phyloP scores from a whole-genome alignment of 2,329 filamentous ascomycete species.

The Aspergillus sp. region DNA sequence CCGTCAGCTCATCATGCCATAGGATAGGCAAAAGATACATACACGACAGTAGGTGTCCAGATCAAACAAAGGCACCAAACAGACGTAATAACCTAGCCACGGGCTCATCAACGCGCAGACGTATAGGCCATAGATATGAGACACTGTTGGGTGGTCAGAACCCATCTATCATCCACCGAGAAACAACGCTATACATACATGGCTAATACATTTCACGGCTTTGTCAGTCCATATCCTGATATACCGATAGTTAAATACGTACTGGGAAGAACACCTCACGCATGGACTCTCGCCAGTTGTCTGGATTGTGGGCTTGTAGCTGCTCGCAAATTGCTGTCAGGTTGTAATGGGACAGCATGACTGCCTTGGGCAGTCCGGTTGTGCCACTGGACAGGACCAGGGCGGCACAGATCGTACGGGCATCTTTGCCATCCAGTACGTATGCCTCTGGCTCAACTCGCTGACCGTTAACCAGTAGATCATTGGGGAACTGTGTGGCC shows the following conservation, averaged over 20 bases:
- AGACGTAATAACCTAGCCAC: neutral
- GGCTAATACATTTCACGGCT: neutral
- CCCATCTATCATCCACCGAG: neutral
- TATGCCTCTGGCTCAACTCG: neutral
- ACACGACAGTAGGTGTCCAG: neutral
- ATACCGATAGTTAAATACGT: neutral
- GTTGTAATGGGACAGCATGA: neutral
- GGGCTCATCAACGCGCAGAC: neutral
- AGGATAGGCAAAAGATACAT: neutral
- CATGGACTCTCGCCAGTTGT: neutral
- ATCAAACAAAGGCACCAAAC: neutral
- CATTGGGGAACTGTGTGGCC: neutral
- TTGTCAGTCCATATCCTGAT: neutral
- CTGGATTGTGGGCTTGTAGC: neutral
- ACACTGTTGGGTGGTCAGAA: neutral
- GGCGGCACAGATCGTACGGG: neutral
- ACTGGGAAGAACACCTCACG: neutral
- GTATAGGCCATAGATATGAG: neutral
- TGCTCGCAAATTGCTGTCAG: neutral
- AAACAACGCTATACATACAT: neutral
- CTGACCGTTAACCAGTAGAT: neutral
- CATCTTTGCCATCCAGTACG: neutral
- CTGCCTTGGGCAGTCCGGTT: neutral
- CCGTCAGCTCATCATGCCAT: neutral
- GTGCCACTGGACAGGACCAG: neutral